Evolutionary conservation across 2,329 filamentous ascomycete genomes (phyloP).

Genomic region (Plectosphaerella cucumerina): DNA sequence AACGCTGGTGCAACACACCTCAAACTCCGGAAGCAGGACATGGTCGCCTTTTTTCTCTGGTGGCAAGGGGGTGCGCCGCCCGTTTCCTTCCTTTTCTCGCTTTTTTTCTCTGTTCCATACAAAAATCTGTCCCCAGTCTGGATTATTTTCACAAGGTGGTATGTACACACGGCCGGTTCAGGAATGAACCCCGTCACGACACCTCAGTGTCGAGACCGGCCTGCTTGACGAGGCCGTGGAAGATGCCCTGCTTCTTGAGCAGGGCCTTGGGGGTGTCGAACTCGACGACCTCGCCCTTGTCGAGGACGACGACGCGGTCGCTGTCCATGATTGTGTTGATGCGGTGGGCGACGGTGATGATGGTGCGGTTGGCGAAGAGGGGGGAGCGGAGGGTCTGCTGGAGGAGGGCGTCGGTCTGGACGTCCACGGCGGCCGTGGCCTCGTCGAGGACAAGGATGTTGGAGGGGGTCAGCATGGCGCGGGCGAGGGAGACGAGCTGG

Average conservation of each 20-base stretch:
- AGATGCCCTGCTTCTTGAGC: constrained; percentile 70
- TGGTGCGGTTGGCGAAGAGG: constrained; percentile 83
- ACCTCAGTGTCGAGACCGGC: constrained; percentile 64
- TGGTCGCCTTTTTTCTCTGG: constrained; percentile 4
- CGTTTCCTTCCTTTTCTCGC: neutral
- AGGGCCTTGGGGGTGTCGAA: constrained; percentile 84
- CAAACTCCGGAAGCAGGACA: neutral
- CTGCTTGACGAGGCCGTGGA: constrained; percentile 89
- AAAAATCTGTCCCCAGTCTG: neutral
- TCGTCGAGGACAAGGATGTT: constrained; percentile 97
- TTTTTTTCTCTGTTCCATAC: neutral
- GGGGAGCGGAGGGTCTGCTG: constrained; percentile 60
- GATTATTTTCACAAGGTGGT: neutral
- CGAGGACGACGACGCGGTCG: constrained; percentile 89
- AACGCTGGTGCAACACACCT: constrained; percentile 1
- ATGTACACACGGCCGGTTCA: neutral
- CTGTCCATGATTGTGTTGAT: constrained; percentile 93
- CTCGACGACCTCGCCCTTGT: constrained; percentile 84
- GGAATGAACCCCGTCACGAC: constrained; percentile 4
- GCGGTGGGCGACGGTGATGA: constrained; percentile 96
- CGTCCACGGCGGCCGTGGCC: constrained; percentile 75
- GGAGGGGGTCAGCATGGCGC: constrained; percentile 88
- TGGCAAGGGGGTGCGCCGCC: no score
- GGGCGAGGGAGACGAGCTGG: constrained; percentile 88
- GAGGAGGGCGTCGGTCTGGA: constrained; percentile 64